phyloP scores from a whole-genome alignment of 1,284 basidiomycete genomes.

The Apiotrichum porosum region DNA sequence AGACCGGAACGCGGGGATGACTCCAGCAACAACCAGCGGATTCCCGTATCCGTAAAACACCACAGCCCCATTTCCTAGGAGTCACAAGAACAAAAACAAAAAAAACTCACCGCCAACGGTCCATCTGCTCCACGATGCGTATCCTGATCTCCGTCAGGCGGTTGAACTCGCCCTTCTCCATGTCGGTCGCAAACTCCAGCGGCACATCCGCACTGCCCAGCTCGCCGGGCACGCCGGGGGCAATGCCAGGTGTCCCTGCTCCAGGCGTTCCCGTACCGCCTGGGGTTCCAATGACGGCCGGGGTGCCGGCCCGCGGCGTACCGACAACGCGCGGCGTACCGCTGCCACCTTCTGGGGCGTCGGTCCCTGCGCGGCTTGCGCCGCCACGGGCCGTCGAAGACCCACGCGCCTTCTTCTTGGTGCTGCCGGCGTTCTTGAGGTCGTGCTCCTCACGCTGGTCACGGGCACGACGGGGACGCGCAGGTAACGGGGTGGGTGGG shows the following conservation, averaged over 20 bases:
- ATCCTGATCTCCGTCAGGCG: conserved; percentile 72
- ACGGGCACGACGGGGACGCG: conserved; percentile 52
- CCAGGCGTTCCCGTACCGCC: conserved; percentile 57
- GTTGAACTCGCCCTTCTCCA: conserved; percentile 81
- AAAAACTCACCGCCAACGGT: conserved; percentile 44
- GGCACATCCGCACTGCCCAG: conserved; percentile 45
- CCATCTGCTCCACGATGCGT: conserved; percentile 54
- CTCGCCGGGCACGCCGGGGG: conserved; percentile 34
- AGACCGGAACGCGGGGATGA: too few species aligned
- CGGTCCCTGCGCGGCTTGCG: conserved; percentile 11
- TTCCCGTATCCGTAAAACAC: too few species aligned
- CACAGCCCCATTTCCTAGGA: too few species aligned
- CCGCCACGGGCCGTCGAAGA: not conserved
- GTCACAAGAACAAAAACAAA: too few species aligned
- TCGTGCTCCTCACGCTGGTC: conserved; percentile 37
- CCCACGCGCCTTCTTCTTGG: conserved; percentile 25
- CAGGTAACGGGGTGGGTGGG: conserved; percentile 76
- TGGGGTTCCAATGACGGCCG: conserved; percentile 44
- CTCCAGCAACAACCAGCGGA: too few species aligned
- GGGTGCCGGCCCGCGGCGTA: conserved; percentile 12
- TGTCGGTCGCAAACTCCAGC: conserved; percentile 73
- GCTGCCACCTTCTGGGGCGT: not conserved
- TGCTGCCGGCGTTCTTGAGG: conserved; percentile 26
- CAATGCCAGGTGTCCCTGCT: conserved; percentile 50
- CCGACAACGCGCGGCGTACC: conserved; percentile 17